Evolutionary conservation across 495 filamentous ascomycete genomes (phyloP).

Genomic region (Penicillium chermesinum): DNA sequence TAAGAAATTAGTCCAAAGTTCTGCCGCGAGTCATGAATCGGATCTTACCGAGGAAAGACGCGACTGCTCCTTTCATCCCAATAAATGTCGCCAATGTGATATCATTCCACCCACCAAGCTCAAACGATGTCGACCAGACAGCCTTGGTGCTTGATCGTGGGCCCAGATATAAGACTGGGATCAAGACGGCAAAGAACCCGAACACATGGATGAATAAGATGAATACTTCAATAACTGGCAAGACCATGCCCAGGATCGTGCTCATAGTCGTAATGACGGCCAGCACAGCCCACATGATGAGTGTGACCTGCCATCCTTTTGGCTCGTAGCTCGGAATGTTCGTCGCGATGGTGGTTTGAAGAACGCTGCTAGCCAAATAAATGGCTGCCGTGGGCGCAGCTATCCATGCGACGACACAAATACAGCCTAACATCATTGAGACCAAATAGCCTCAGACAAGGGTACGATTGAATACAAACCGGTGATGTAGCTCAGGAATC

Average conservation of each 20-base stretch:
- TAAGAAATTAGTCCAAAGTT: background rate
- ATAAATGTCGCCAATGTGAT: conserved; percentile 1
- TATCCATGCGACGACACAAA: background rate
- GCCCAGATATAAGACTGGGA: background rate
- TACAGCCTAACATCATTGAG: background rate
- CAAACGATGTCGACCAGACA: background rate
- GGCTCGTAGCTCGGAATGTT: background rate
- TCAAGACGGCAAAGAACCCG: background rate
- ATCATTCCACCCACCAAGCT: conserved; percentile 1
- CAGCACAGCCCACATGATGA: background rate
- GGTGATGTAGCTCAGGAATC: conserved; percentile 1
- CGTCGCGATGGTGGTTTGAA: background rate
- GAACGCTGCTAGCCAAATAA: background rate
- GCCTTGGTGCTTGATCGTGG: background rate
- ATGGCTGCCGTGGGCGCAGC: background rate
- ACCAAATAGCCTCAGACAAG: background rate
- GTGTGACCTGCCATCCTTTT: conserved; percentile 1
- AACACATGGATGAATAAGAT: background rate
- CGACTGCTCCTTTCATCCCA: background rate
- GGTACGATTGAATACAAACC: background rate
- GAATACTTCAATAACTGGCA: background rate
- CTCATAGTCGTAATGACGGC: background rate
- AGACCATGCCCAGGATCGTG: background rate
- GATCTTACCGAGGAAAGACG: background rate
- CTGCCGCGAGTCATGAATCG: background rate